Evolutionary conservation across 352 stramenopile genomes (phyloP).

Genomic region (Globisporangium yorkense): DNA sequence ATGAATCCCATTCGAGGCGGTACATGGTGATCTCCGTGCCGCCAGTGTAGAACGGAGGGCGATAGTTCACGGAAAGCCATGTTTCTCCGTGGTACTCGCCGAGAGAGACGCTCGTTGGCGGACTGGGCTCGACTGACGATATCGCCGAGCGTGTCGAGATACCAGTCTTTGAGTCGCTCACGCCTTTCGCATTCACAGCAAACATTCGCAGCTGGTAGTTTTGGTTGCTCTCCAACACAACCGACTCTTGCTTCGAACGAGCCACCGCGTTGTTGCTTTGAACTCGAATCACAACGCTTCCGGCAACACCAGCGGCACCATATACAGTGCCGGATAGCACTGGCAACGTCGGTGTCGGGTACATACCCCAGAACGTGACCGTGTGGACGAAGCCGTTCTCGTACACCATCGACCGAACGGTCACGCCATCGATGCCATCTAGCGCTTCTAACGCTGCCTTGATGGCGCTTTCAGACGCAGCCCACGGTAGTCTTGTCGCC

Average conservation of each 20-base stretch:
- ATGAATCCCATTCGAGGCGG: constrained; percentile 89
- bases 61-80: constrained; percentile 81
- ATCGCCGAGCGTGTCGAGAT: constrained; percentile 35
- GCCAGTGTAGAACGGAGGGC: constrained; percentile 79
- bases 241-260: constrained; percentile 38
- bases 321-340: constrained; percentile 26
- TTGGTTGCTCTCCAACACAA: constrained; percentile 51
- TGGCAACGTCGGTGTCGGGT: constrained; percentile 46
- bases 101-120: constrained; percentile 68
- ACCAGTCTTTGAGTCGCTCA: constrained; percentile 30
- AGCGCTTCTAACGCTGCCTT: constrained; percentile 40
- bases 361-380: constrained; percentile 84
- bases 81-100: constrained; percentile 73
- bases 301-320: constrained; percentile 9
- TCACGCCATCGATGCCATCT: constrained; percentile 48
- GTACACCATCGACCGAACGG: constrained; percentile 27
- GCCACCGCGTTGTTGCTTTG: constrained; percentile 43
- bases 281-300: constrained; percentile 36
- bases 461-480: constrained; percentile 17
- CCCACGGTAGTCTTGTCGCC: constrained; percentile 24
- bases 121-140: constrained; percentile 59
- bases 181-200: constrained; percentile 49
- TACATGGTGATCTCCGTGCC: constrained; percentile 89
- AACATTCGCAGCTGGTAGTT: constrained; percentile 55
- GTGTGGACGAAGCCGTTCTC: constrained; percentile 72